A percentile compares a stretch with the other conserved stretches of the same genome.
phyloP scores from a whole-genome alignment of 2,329 filamentous ascomycete genomes.

The Penicillium olsonii region DNA sequence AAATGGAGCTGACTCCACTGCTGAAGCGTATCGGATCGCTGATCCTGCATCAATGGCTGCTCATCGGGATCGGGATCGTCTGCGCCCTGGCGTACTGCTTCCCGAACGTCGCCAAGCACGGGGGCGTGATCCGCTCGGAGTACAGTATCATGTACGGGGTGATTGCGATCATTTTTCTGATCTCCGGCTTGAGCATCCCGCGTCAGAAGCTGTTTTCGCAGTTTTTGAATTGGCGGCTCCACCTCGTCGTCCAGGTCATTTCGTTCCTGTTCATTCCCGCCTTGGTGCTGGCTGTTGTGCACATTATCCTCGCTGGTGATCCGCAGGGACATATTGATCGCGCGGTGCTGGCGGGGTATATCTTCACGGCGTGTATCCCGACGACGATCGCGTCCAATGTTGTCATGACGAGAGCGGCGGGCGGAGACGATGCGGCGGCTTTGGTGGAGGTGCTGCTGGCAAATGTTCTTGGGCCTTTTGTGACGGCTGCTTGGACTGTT shows the following conservation, averaged over 20 bases:
- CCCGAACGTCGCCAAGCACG: constrained; percentile 52
- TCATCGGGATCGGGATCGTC: constrained; percentile 60
- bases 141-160: constrained; percentile 64
- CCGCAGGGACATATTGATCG: constrained; percentile 56
- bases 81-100: constrained; percentile 58
- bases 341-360: constrained; percentile 66
- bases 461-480: constrained; percentile 68
- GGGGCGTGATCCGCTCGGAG: constrained; percentile 41
- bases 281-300: constrained; percentile 59
- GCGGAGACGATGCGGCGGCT: constrained; percentile 66
- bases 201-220: constrained; percentile 63
- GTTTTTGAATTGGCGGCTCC: constrained; percentile 66
- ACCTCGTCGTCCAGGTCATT: constrained; percentile 66
- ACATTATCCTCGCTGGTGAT: constrained; percentile 52
- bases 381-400: constrained; percentile 74
- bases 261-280: constrained; percentile 68
- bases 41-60: constrained; percentile 62
- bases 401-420: constrained; percentile 69
- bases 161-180: constrained; percentile 69
- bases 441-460: constrained; percentile 70
- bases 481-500: constrained; percentile 65
- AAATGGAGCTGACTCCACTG: constrained; percentile 12
- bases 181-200: constrained; percentile 69
- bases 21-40: constrained; percentile 26
- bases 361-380: constrained; percentile 67